Evolutionary conservation across 192 early-diverging fungal genomes (phyloP).

Genomic region (Radiomyces spectabilis): DNA sequence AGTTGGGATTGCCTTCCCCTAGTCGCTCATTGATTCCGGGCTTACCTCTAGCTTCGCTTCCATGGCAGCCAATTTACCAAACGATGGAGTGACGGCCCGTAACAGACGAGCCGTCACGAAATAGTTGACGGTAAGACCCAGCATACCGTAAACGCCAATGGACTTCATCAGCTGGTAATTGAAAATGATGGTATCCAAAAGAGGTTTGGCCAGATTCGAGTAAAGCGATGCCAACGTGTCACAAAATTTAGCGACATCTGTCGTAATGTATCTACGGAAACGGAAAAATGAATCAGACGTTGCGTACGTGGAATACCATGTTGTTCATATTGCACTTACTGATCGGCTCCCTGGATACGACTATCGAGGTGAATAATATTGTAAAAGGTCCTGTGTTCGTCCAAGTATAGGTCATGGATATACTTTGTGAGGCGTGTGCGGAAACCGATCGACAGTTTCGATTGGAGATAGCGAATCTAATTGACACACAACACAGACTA

Average conservation of each 20-base stretch:
- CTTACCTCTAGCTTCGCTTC: slow-evolving; percentile 75
- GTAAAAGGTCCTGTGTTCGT: slow-evolving; percentile 86
- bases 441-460: slow-evolving; percentile 70
- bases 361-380: slow-evolving; percentile 89
- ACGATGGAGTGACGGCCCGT: slow-evolving; percentile 84
- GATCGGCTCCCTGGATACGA: slow-evolving; percentile 86
- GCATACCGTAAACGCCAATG: slow-evolving; percentile 81
- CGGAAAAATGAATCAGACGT: slow-evolving; percentile 6
- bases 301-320: not conserved
- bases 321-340: slow-evolving; percentile 40
- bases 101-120: slow-evolving; percentile 72
- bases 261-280: slow-evolving; percentile 55
- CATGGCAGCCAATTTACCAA: slow-evolving; percentile 91
- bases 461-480: slow-evolving; percentile 68
- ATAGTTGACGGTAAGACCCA: slow-evolving; percentile 73
- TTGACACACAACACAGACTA: slow-evolving; percentile 1
- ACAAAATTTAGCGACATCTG: slow-evolving; percentile 90
- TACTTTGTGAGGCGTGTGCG: slow-evolving; percentile 83
- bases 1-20: not conserved
- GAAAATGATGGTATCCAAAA: slow-evolving; percentile 90
- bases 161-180: slow-evolving; percentile 79
- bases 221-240: slow-evolving; percentile 82
- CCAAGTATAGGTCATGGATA: slow-evolving; percentile 79
- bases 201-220: slow-evolving; percentile 92
- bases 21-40: not conserved